Base-by-base conservation (phyloP, 345 rosid genomes). In the Gynandropsis gynandra region DNA sequence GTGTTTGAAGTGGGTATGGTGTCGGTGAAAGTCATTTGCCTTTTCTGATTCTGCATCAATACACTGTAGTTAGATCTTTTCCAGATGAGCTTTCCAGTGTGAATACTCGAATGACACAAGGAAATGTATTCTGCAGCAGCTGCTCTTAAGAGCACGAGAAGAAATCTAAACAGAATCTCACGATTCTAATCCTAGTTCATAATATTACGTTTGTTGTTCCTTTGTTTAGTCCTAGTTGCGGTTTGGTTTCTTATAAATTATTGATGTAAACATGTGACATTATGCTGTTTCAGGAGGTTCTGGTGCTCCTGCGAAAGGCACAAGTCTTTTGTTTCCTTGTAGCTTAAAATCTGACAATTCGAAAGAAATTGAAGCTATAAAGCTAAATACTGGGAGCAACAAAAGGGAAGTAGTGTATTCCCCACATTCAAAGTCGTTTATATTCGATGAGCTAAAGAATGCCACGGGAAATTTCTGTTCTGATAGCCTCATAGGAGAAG, bases 1-100 rank as follows among this genome's bases (percentile, higher is more conserved):
- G 83, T 77, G 0, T 89, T 89, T 44, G 97, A 89, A 55, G 93
- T 85, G 15, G 95, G 87, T 6, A 57, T 70, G 53, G 76, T 77
- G 0, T 70, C 85, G 13, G 94, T 85, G 7, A 90, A 90, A 61
- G n/a, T n/a, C n/a, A n/a, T n/a, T 24, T 24, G 29, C 4, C 5
- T 24, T 24, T n/a, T 5, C 5, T 24, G 29, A 24, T 24, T 24
- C 4, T 24, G 29, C 29, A 24, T n/a, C n/a, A n/a, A n/a, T n/a
- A n/a, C n/a, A n/a, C n/a, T n/a, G n/a, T n/a, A n/a, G n/a, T n/a
- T n/a, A n/a, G n/a, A n/a, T n/a, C n/a, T n/a, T n/a, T n/a, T n/a
- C n/a, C n/a, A n/a, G n/a, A n/a, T n/a, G n/a, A n/a, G n/a, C n/a
- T n/a, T n/a, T n/a, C n/a, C n/a, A n/a, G n/a, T n/a, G n/a, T n/a